A percentile compares a stretch with the other conserved stretches of the same genome.
Conservation (phyloP, 2,329 filamentous ascomycete genomes). For the Verticillium isaacii region DNA sequence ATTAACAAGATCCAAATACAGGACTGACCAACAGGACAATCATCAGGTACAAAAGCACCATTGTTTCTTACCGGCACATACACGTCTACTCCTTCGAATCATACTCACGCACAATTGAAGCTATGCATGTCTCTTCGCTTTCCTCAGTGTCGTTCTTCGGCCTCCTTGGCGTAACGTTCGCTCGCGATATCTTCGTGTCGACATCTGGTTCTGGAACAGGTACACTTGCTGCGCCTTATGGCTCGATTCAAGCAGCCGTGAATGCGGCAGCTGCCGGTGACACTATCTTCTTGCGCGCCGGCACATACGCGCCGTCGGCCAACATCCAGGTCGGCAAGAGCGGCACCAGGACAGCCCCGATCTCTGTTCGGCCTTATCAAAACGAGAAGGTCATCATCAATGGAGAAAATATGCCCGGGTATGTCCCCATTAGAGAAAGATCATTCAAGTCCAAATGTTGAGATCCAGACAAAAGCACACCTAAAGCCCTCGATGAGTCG, state of each 20-base stretch:
- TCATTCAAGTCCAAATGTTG: neutral
- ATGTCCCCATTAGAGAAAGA: neutral
- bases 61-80: neutral
- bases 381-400: constrained; percentile 37
- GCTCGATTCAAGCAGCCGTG: constrained; percentile 36
- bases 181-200: constrained; percentile 30
- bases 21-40: neutral
- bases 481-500: constrained; percentile 29
- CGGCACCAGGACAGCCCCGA: constrained; percentile 30
- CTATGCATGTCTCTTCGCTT: neutral
- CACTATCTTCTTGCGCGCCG: constrained; percentile 34
- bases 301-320: constrained; percentile 34
- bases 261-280: constrained; percentile 35
- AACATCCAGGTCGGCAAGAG: constrained; percentile 38
- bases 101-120: neutral
- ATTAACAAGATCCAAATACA: neutral
- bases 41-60: neutral
- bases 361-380: constrained; percentile 32
- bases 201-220: constrained; percentile 31
- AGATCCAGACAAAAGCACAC: constrained; percentile 21
- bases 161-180: neutral
- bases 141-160: neutral
- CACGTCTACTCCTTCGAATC: no score
- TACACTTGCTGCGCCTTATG: constrained; percentile 28
- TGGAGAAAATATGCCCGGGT: constrained; percentile 32